These are phyloP conservation scores for Volvox africanus DNA, from an alignment of 139 green algal species.

Conservation along the genomic window DNA sequence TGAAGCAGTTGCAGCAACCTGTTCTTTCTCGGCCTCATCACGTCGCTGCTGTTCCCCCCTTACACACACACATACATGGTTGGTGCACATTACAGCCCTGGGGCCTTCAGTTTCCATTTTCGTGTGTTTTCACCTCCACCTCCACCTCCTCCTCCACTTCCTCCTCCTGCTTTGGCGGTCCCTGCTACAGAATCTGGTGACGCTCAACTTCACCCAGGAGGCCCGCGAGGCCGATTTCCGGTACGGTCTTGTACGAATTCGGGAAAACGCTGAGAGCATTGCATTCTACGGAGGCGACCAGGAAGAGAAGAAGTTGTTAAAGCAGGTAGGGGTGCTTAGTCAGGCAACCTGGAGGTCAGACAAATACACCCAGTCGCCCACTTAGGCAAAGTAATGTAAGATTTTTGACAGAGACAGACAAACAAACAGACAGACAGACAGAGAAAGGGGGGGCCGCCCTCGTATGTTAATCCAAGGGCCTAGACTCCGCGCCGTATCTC, in stretches of 20 bases:
- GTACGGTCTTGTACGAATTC: slow-evolving; percentile 88
- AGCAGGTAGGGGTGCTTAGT: slow-evolving; percentile 12
- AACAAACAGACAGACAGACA: too few species aligned
- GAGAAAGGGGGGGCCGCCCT: too few species aligned
- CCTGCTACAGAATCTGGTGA: slow-evolving; percentile 82
- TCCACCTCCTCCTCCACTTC: background rate
- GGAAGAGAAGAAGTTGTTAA: slow-evolving; percentile 59
- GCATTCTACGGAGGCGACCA: slow-evolving; percentile 92
- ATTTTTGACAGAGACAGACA: too few species aligned
- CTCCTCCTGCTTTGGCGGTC: background rate
- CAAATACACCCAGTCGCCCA: too few species aligned
- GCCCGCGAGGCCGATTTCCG: slow-evolving; percentile 90
- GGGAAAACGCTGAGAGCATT: slow-evolving; percentile 96
- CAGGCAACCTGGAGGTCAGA: background rate
- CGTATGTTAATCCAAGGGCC: too few species aligned
- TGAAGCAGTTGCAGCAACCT: background rate
- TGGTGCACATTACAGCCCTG: too few species aligned
- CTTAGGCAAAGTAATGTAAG: too few species aligned
- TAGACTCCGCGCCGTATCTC: too few species aligned
- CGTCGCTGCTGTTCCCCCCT: background rate
- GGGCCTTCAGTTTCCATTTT: too few species aligned
- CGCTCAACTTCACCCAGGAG: slow-evolving; percentile 98
- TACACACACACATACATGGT: background rate
- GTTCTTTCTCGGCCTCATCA: background rate
- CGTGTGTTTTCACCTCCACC: background rate